Percentiles rank a stretch among this genome's conserved stretches.
phyloP scores from a whole-genome alignment of 352 stramenopile genomes.

The Globisporangium orthogonon region DNA sequence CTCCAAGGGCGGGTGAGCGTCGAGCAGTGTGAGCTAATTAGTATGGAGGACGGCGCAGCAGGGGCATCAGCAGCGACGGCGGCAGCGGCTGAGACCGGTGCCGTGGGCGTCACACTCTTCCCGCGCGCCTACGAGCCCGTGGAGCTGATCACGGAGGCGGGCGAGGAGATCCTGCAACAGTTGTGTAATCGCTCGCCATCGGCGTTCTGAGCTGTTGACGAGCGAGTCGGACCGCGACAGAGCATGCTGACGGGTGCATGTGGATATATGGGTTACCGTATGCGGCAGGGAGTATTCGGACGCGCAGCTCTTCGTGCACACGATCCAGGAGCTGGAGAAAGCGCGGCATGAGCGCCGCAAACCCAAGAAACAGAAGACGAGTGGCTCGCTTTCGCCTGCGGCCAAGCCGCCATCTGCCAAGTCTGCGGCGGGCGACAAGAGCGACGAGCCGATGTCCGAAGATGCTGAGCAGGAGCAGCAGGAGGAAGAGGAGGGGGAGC shows the following conservation, averaged over 20 bases:
- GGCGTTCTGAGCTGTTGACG: too few relatives aligned
- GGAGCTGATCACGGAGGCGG: slow-evolving; percentile 74
- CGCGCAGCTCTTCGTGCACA: slow-evolving; percentile 75
- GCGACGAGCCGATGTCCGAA: slow-evolving; percentile 16
- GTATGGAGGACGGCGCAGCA: not conserved
- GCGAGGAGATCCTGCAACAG: slow-evolving; percentile 76
- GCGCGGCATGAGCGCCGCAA: slow-evolving; percentile 53
- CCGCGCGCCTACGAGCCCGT: slow-evolving; percentile 71
- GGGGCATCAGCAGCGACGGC: slow-evolving; percentile 13
- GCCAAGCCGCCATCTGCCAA: slow-evolving; percentile 8
- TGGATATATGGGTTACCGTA: not conserved
- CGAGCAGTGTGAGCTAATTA: not conserved
- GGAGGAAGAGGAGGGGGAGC: slow-evolving; percentile 35
- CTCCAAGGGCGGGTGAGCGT: not conserved
- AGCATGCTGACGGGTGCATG: not conserved
- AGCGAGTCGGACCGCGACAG: too few relatives aligned
- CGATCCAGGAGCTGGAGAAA: slow-evolving; percentile 76
- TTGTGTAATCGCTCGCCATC: slow-evolving; percentile 16
- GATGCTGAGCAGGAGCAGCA: slow-evolving; percentile 10
- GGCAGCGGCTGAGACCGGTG: slow-evolving; percentile 34
- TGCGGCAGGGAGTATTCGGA: slow-evolving; percentile 72
- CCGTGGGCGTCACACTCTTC: slow-evolving; percentile 72
- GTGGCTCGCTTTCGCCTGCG: slow-evolving; percentile 6
- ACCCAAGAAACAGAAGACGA: slow-evolving; percentile 41
- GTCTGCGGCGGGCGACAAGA: slow-evolving; percentile 5